phyloP scores from a whole-genome alignment of 768 basidiomycete species.

The Amanita rubescens region DNA sequence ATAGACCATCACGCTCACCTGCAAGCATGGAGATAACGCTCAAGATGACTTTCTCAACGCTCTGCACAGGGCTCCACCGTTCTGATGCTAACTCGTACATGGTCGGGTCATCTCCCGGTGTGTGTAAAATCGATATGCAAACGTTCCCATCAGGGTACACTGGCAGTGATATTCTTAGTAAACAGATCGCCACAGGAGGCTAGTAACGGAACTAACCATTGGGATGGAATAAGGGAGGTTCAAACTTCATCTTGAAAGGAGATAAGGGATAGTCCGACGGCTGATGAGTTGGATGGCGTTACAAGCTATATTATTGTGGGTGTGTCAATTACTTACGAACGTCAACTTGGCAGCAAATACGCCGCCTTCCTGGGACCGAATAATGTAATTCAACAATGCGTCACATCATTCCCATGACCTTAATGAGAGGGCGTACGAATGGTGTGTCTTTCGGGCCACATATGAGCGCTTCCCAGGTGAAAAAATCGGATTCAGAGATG shows the following conservation, averaged over 20 bases:
- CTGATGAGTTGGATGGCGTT: conserved; percentile 27
- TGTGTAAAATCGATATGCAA: conserved; percentile 96
- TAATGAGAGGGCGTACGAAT: conserved; percentile 49
- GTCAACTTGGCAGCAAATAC: conserved; percentile 88
- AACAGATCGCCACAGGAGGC: background rate
- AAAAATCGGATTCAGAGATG: conserved; percentile 87
- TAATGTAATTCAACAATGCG: conserved; percentile 5
- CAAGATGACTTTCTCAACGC: conserved; percentile 92
- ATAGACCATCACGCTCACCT: conserved; percentile 38
- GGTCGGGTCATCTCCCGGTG: conserved; percentile 85
- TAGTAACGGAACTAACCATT: conserved; percentile 59
- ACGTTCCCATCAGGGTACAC: conserved; percentile 96
- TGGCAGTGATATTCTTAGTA: conserved; percentile 24
- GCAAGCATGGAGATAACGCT: conserved; percentile 98
- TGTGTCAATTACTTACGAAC: conserved; percentile 66
- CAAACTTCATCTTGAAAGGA: conserved; percentile 99
- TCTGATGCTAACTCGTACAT: conserved; percentile 95
- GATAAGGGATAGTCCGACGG: conserved; percentile 93
- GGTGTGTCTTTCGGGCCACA: conserved; percentile 93
- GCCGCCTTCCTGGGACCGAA: conserved; percentile 71
- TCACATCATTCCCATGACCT: background rate
- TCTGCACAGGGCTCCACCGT: conserved; percentile 98
- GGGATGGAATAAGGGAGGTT: conserved; percentile 94
- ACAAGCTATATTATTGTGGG: conserved; percentile 4
- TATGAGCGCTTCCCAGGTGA: conserved; percentile 94